A percentile compares a stretch with the other conserved stretches of the same genome.
Evolutionary conservation across 805 yeast species (phyloP).

Genomic region (Isabelozyma pseudorhagii): DNA sequence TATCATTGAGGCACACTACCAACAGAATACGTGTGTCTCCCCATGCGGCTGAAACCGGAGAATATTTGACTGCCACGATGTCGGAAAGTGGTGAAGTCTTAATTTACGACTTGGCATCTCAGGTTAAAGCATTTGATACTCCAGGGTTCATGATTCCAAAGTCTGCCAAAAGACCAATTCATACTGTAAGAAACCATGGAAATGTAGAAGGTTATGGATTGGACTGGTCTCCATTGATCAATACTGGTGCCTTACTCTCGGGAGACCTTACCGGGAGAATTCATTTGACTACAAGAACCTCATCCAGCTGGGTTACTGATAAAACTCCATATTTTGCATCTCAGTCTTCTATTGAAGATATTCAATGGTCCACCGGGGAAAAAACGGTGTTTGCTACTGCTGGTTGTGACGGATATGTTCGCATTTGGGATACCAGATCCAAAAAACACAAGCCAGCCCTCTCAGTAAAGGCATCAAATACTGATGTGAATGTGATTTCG

Average conservation of each 20-base stretch:
- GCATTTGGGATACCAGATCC: slow-evolving; percentile 96
- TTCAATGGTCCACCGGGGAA: slow-evolving; percentile 94
- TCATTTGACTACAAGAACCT: slow-evolving; percentile 71
- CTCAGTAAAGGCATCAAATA: slow-evolving; percentile 70
- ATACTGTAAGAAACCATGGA: slow-evolving; percentile 82
- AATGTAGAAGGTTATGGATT: slow-evolving; percentile 96
- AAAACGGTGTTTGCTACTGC: slow-evolving; percentile 93
- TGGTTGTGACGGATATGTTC: slow-evolving; percentile 85
- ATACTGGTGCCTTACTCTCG: slow-evolving; percentile 75
- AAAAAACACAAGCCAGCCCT: slow-evolving; percentile 89
- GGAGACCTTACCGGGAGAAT: slow-evolving; percentile 90
- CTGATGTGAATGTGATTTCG: slow-evolving; percentile 92
- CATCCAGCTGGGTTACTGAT: slow-evolving; percentile 82
- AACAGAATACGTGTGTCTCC: slow-evolving; percentile 87
- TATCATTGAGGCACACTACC: slow-evolving; percentile 78
- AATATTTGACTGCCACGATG: slow-evolving; percentile 83
- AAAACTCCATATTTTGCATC: slow-evolving; percentile 70
- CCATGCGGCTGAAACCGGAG: slow-evolving; percentile 67
- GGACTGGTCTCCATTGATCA: slow-evolving; percentile 90
- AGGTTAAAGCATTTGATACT: slow-evolving; percentile 76
- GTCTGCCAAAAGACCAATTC: slow-evolving; percentile 70
- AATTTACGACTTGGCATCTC: slow-evolving; percentile 78
- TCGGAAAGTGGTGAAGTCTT: slow-evolving; percentile 87
- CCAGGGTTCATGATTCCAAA: slow-evolving; percentile 86
- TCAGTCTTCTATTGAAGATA: slow-evolving; percentile 84